These are phyloP conservation scores for Penicillium frequentans DNA, from an alignment of 2,329 filamentous ascomycete genomes.

Conservation along the genomic window DNA sequence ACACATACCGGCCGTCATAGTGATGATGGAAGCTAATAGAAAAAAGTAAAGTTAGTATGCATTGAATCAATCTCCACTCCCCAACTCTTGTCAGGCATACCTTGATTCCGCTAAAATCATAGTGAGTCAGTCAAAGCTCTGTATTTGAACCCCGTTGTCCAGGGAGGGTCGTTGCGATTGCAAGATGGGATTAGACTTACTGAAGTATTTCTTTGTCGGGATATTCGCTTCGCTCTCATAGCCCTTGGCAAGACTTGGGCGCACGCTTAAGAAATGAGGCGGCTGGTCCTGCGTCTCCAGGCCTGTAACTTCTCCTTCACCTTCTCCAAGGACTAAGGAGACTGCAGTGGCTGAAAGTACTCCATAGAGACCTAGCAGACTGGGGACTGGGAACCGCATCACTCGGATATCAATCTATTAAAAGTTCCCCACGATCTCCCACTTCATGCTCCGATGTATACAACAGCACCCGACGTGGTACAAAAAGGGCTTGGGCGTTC, in stretches of 20 bases:
- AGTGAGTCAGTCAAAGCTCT: slow-evolving; percentile 4
- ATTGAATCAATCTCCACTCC: neutral
- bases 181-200: slow-evolving; percentile 29
- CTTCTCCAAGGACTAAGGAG: slow-evolving; percentile 10
- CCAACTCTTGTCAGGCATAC: slow-evolving; percentile 29
- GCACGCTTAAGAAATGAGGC: slow-evolving; percentile 46
- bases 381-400: slow-evolving; percentile 22
- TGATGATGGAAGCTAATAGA: slow-evolving; percentile 51
- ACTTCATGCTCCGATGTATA: slow-evolving; percentile 3
- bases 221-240: slow-evolving; percentile 41
- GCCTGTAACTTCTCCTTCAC: slow-evolving; percentile 3
- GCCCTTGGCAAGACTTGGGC: slow-evolving; percentile 40
- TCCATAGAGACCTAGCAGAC: slow-evolving; percentile 19
- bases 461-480: neutral
- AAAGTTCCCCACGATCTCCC: neutral
- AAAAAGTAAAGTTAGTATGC: slow-evolving; percentile 7
- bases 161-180: neutral
- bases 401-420: neutral
- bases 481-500: neutral
- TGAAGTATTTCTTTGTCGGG: slow-evolving; percentile 52
- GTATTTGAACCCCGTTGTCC: neutral
- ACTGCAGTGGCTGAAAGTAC: slow-evolving; percentile 15
- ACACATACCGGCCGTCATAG: slow-evolving; percentile 52
- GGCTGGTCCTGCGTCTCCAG: neutral
- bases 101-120: slow-evolving; percentile 44